Evolutionary conservation across 371 early-diverging fungal species (phyloP), one percentile per base, ranked within the genome.

Genomic region (Rhizopus stolonifer): DNA sequence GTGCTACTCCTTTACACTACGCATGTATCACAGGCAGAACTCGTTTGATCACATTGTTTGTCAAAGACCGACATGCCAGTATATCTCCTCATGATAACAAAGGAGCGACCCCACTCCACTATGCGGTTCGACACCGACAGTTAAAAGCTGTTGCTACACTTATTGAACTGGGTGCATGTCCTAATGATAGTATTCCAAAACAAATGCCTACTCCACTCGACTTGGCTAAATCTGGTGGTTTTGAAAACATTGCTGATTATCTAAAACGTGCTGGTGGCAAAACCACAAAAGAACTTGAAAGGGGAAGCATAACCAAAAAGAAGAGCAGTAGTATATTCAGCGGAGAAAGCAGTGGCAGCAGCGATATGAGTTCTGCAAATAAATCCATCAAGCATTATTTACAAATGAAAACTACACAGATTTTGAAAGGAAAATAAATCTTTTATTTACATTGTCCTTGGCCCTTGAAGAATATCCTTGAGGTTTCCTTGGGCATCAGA

Each of bases 401-500:
- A 9, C 58, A 63, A 21, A 54, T 49, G 25, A 63, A 63, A 36
- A 63, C 64, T 4, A 54, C 64, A 21, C 54, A 58, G 42, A 54
- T 63, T 1, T 46, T 58, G 29, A 54, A 46, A 46, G 46, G 54
- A 43, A 36, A 23, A 40, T 18, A 49, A 42, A 49, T 31, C 54
- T 49, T 49, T 36, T 36, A 36, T 23, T 38, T 44, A 34, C 49
- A 51, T 52, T 26, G 61, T 69, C 46, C 79, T 68, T 34, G 79
- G 79, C 24, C 79, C 79, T 29, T 74, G 69, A 59, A 85, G 63
- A 59, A 86, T 71, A 54, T 89, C 90, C 49, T 75, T 79, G 14
- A 89, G 66, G 49, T 86, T 86, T 24, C 81, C 81, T 43, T 82
- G 79, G 7, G 87, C 86, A 39, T 88, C 91, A n/a, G 70, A 69